Evolutionary conservation across 1,284 basidiomycete species (phyloP), one percentile per base, ranked within the genome.

Genomic region (Austropuccinia psidii): DNA sequence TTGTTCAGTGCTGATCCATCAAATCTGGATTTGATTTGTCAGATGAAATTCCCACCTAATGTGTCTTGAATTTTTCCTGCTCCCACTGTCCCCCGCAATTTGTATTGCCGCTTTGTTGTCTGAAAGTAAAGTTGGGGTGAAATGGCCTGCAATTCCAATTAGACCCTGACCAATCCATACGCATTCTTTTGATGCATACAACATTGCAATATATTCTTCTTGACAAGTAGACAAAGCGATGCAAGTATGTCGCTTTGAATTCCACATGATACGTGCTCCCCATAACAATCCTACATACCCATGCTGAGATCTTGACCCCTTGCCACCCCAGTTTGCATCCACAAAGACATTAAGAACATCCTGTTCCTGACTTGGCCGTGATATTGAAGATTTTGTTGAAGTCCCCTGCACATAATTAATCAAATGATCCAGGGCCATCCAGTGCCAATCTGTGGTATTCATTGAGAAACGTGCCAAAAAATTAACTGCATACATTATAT

Each of bases 301-400:
- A 35, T 39, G 31, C 8, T 21, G n/a, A n/a, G n/a, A 60, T 35
- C 57, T 27, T 2, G 13, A 60, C 4, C 4, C 35, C n/a, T 60
- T 19, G n/a, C 57, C 55, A 57, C 57, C 57, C 57, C 57, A 60
- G 9, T 60, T 60, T 33, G 33, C 57, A 6, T 60, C 57, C 31
- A 13, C 29, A 60, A 35, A 60, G n/a, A n/a, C n/a, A n/a, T n/a
- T n/a, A n/a, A n/a, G n/a, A n/a, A n/a, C n/a, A n/a, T n/a, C n/a
- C n/a, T n/a, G n/a, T n/a, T n/a, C n/a, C n/a, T n/a, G n/a, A n/a
- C n/a, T n/a, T n/a, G n/a, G n/a, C n/a, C n/a, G n/a, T n/a, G n/a
- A n/a, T n/a, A n/a, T n/a, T n/a, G n/a, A n/a, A n/a, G n/a, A n/a
- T n/a, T n/a, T n/a, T n/a, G n/a, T n/a, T n/a, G n/a, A n/a, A n/a